Evolutionary conservation across 768 basidiomycete genomes (phyloP).

Genomic region (Leccinum longicurvipes): DNA sequence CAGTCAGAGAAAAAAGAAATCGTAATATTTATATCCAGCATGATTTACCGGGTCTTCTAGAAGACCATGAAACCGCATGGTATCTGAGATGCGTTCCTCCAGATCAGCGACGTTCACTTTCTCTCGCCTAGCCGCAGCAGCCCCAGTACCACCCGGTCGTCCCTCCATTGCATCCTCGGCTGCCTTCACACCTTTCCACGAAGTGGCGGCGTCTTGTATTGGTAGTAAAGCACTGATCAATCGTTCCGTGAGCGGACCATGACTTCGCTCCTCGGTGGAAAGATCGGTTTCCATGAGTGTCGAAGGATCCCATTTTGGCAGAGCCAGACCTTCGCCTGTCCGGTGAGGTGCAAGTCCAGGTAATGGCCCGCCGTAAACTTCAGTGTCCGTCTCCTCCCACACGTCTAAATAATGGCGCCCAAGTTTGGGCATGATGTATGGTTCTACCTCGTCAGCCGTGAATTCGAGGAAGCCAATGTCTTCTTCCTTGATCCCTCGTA

Average conservation of each 20-base stretch:
- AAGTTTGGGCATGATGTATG: slow-evolving; percentile 81
- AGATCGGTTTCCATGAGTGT: slow-evolving; percentile 72
- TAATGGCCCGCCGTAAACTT: slow-evolving; percentile 41
- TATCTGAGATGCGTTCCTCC: slow-evolving; percentile 71
- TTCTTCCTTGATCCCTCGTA: slow-evolving; percentile 88
- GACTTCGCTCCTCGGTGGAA: slow-evolving; percentile 70
- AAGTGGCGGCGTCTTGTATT: slow-evolving; percentile 53
- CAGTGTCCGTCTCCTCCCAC: slow-evolving; percentile 91
- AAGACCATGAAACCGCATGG: slow-evolving; percentile 73
- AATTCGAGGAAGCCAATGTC: slow-evolving; percentile 93
- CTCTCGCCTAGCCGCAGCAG: slow-evolving; percentile 71
- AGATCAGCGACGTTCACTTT: slow-evolving; percentile 77
- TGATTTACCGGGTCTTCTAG: slow-evolving; percentile 64
- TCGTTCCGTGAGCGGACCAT: slow-evolving; percentile 86
- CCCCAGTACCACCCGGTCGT: slow-evolving; percentile 73
- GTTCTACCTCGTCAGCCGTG: slow-evolving; percentile 86
- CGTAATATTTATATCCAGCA: slow-evolving; percentile 6
- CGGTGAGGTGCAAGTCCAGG: slow-evolving; percentile 40
- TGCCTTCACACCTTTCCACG: slow-evolving; percentile 77
- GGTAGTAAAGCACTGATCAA: slow-evolving; percentile 73
- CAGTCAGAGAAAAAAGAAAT: slow-evolving; percentile 21
- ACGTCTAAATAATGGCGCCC: slow-evolving; percentile 83
- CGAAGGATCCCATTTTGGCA: slow-evolving; percentile 80
- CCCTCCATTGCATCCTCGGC: slow-evolving; percentile 85
- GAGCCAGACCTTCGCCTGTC: slow-evolving; percentile 32